Base-by-base conservation (phyloP, 805 yeast genomes). In the Metschnikowia noctiluminum region DNA sequence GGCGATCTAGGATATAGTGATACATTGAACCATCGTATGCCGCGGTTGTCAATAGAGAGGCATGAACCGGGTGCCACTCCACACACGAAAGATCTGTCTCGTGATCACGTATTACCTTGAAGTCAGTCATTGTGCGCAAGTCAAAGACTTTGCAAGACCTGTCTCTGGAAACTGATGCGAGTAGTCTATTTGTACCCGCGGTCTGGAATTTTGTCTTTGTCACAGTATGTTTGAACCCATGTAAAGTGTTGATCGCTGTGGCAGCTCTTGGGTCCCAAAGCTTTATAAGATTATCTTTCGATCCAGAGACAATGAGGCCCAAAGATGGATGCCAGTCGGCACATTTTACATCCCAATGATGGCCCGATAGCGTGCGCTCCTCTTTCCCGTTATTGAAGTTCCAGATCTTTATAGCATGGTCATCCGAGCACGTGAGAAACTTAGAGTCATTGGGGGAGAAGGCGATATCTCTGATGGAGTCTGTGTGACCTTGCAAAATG, bases 341-440 rank as follows among this genome's bases (percentile, higher is more conserved):
- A 46, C 91, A 82, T 63, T 94, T 94, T 21, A 94, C 97, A 68
- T 94, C 99, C 99, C 99, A 94, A 64, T 95, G 96, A 68, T 94
- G 99, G 2, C 98, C 98, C 26, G 82, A 77, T 46, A 94, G 73
- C 0, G 81, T 75, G 42, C 87, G 70, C 62, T 94, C 99, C 57
- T 89, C 94, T 50, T 78, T 73, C 35, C 94, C 94, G 61, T 86
- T 88, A 62, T 88, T 85, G 69, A 94, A 94, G 68, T 91, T 89
- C 97, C 98, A 94, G 35, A 94, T 84, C 63, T 94, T 95, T 52
- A 92, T 72, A 6, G 85, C 78, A 44, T 89, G 86, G 66, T 94
- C 99, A 68, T 94, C 99, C 15, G 96, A 87, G 56, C 95, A 87
- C 1, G 96, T 87, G n/a, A 90, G 87, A 66, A 91, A 94, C 63